Percentiles rank a stretch among this genome's conserved stretches.
These are phyloP conservation scores for Polychaeton citri DNA, from an alignment of 2,329 filamentous ascomycete genomes.

Conservation along the genomic window DNA sequence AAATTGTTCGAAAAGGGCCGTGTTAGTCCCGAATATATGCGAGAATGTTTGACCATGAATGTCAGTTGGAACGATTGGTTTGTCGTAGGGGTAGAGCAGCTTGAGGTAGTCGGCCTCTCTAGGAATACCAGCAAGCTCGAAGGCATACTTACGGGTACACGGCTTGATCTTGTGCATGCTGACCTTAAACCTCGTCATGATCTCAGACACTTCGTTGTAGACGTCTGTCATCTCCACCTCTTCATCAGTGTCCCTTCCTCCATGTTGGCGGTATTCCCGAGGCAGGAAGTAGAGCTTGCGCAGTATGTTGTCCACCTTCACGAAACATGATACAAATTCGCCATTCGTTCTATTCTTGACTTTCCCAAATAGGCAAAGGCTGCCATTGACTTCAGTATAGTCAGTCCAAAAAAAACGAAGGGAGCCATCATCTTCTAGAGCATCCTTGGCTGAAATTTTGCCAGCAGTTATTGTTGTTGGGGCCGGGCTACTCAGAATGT, in stretches of 20 bases:
- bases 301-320: slow-evolving; percentile 89
- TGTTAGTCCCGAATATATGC: slow-evolving; percentile 85
- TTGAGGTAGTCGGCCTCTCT: slow-evolving; percentile 88
- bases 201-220: slow-evolving; percentile 71
- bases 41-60: slow-evolving; percentile 79
- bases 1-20: slow-evolving; percentile 91
- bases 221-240: slow-evolving; percentile 79
- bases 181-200: slow-evolving; percentile 81
- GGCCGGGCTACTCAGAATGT: slow-evolving; percentile 64
- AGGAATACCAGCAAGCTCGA: slow-evolving; percentile 76
- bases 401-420: slow-evolving; percentile 95
- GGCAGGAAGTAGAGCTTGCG: slow-evolving; percentile 90
- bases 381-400: slow-evolving; percentile 85
- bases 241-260: slow-evolving; percentile 58
- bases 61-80: slow-evolving; percentile 58
- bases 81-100: slow-evolving; percentile 88
- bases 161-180: slow-evolving; percentile 88
- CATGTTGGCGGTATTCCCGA: slow-evolving; percentile 46
- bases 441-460: slow-evolving; percentile 71
- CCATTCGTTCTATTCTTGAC: slow-evolving; percentile 77
- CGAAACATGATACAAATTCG: slow-evolving; percentile 76
- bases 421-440: slow-evolving; percentile 86
- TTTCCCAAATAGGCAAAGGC: slow-evolving; percentile 88
- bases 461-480: slow-evolving; percentile 52
- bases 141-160: slow-evolving; percentile 84